Conservation (phyloP, 352 stramenopile species). For the Phytophthora sansomeana region DNA sequence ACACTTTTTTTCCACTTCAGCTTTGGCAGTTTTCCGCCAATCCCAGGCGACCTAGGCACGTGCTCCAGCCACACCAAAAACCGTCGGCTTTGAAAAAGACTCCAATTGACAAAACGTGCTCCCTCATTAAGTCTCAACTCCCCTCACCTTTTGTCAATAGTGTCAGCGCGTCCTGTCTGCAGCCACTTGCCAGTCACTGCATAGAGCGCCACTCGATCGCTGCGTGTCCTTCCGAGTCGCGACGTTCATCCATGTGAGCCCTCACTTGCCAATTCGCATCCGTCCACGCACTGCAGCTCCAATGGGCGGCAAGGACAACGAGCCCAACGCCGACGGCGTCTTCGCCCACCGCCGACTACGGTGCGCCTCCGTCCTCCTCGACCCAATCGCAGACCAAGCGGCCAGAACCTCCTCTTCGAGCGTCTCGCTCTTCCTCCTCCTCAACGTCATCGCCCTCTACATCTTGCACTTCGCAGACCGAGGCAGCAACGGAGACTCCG, state of each 20-base stretch:
- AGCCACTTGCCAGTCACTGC: conserved; percentile 14
- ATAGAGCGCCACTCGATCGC: conserved; percentile 22
- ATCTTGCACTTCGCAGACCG: conserved; percentile 83
- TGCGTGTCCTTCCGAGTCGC: conserved; percentile 4
- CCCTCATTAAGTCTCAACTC: no score
- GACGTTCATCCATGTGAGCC: conserved; percentile 10
- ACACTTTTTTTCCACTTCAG: conserved; percentile 22
- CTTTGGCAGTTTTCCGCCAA: conserved; percentile 8
- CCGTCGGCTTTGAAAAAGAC: neutral
- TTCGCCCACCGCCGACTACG: conserved; percentile 53
- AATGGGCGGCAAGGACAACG: conserved; percentile 52
- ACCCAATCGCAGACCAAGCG: conserved; percentile 32
- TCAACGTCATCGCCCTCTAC: conserved; percentile 89
- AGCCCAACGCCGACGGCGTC: conserved; percentile 51
- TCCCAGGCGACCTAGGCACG: conserved; percentile 4
- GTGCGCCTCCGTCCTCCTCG: neutral
- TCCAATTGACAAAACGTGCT: neutral
- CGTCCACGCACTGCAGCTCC: neutral
- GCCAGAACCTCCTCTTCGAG: conserved; percentile 43
- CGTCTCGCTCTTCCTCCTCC: conserved; percentile 63
- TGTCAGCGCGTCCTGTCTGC: neutral
- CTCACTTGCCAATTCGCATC: conserved; percentile 30
- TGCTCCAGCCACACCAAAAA: neutral
- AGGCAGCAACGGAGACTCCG: conserved; percentile 38
- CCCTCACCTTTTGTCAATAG: neutral